phyloP scores from a whole-genome alignment of 768 basidiomycete genomes.

The Phanerodontia chrysosporium region DNA sequence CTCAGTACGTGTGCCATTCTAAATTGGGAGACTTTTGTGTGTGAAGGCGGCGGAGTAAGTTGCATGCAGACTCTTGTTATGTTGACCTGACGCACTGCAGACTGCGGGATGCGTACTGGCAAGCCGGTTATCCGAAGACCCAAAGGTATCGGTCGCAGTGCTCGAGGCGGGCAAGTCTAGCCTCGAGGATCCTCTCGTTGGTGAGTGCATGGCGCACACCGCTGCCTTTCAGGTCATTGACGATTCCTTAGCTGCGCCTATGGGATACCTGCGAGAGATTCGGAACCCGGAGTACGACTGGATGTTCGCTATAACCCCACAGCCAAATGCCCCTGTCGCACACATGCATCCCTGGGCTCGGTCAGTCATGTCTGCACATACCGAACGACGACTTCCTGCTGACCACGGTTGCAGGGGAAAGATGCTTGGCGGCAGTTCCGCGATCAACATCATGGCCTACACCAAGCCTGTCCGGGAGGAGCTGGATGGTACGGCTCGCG shows the following conservation, averaged over 20 bases:
- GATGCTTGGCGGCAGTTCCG: constrained; percentile 7
- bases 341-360: background rate
- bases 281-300: background rate
- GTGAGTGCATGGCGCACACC: background rate
- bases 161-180: constrained; percentile 28
- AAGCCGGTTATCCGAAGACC: background rate
- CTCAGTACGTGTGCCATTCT: background rate
- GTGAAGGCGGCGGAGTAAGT: constrained; percentile 1
- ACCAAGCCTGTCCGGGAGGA: constrained; percentile 5
- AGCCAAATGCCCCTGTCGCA: constrained; percentile 1
- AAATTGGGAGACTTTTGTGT: too few species aligned
- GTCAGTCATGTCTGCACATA: background rate
- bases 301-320: background rate
- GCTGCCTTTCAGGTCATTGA: background rate
- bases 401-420: background rate
- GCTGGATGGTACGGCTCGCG: background rate
- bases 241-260: background rate
- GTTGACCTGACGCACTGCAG: background rate
- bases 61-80: background rate
- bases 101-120: constrained; percentile 9
- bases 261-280: background rate
- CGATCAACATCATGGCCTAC: constrained; percentile 7
- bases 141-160: constrained; percentile 12
- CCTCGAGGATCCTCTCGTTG: background rate
- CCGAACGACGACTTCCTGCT: background rate